Base-by-base conservation (phyloP, 2,329 filamentous ascomycete species). In the Microdochium trichocladiopsis region DNA sequence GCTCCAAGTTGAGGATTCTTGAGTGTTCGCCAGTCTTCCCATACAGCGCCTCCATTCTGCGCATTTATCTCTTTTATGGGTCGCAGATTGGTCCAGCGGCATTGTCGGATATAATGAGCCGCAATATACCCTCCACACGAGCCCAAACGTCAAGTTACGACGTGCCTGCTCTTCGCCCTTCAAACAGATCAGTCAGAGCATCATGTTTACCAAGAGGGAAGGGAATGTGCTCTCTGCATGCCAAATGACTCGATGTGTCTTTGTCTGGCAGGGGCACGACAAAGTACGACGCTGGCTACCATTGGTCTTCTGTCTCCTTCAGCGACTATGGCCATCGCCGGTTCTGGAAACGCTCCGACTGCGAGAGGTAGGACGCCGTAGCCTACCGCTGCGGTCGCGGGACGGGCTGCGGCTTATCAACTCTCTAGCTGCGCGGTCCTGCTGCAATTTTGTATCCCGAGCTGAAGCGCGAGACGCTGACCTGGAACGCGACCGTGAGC, bases 401-500 rank as follows among this genome's bases (percentile, higher is more conserved):
- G 66, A 67, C n/a, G 67, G 68, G 52, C 67, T 70, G 33, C 66
- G 66, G 52, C 66, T 66, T 52, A 62, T 66, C 16, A 65, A 63
- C 50, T 67, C 65, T 23, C 69, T 65, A 48, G 65, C 65, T 14
- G 63, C 60, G 50, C 65, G 65, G 51, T 23, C 4, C 2, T 45
- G 16, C 18, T 12, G 16, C 21, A 3, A 16, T 23, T 45, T 23
- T 8, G 41, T 21, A 3, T 5, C n/a, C 11, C 66, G 61, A 47
- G 61, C 62, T 21, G 68, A 62, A 33, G 61, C 66, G 11, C 66
- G 67, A 24, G 63, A 66, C 22, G 57, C 63, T 47, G 73, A 74
- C 52, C 68, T 66, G 3, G 74, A 74, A 49, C 63, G 64, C 8
- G 69, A 64, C 2, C 65, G 64, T 4, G 68, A 69, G n/a, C 61